Percentiles rank a stretch among this genome's conserved stretches.
Evolutionary conservation across 2,329 filamentous ascomycete species (phyloP).

Genomic region (Aplosporella prunicola): DNA sequence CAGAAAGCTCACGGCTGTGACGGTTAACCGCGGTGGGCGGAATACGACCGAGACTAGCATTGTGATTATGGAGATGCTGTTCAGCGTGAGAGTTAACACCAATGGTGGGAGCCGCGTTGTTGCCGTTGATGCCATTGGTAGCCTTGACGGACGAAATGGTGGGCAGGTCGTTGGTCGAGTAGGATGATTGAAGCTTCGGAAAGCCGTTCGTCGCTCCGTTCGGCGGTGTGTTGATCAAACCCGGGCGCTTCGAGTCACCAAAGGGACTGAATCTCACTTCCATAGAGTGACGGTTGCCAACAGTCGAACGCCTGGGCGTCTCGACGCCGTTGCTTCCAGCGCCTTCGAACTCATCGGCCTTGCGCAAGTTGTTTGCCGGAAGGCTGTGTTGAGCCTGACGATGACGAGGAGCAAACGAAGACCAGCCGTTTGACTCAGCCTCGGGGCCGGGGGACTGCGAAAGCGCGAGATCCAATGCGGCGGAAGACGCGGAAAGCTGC

Average conservation of each 20-base stretch:
- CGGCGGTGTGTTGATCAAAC: slow-evolving; percentile 49
- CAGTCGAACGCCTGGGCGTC: slow-evolving; percentile 18
- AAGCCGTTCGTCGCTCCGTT: slow-evolving; percentile 48
- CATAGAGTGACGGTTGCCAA: slow-evolving; percentile 38
- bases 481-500: slow-evolving; percentile 71
- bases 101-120: slow-evolving; percentile 14
- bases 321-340: slow-evolving; percentile 21
- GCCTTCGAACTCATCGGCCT: slow-evolving; percentile 25
- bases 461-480: slow-evolving; percentile 69
- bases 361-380: slow-evolving; percentile 44
- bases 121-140: slow-evolving; percentile 41
- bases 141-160: slow-evolving; percentile 81
- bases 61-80: slow-evolving; percentile 59
- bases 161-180: slow-evolving; percentile 80
- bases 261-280: slow-evolving; percentile 35
- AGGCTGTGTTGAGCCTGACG: slow-evolving; percentile 54
- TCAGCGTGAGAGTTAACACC: slow-evolving; percentile 45
- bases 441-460: slow-evolving; percentile 59
- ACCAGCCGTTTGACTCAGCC: slow-evolving; percentile 45
- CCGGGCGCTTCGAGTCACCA: slow-evolving; percentile 36
- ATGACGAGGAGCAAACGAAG: slow-evolving; percentile 45
- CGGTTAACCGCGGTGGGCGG: slow-evolving; percentile 55
- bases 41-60: slow-evolving; percentile 71
- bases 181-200: slow-evolving; percentile 76
- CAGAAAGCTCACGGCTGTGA: slow-evolving; percentile 63